These are phyloP conservation scores for Trypanosomatidae sp. DNA, from an alignment of 208 protist genomes.

Conservation along the genomic window DNA sequence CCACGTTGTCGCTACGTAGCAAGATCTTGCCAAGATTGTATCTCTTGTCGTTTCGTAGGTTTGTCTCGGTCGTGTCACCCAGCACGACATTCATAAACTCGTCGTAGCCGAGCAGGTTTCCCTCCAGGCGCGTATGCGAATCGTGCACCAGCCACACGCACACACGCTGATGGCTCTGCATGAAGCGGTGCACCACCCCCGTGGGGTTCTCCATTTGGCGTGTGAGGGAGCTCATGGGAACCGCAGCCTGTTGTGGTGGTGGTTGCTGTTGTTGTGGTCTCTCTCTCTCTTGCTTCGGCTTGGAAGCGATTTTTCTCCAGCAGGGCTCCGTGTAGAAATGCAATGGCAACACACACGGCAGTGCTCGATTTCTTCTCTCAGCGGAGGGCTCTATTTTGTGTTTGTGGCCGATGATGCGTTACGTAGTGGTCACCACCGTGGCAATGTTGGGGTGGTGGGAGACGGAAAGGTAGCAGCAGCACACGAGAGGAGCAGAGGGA, in stretches of 20 bases:
- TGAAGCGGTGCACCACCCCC: conserved; percentile 70
- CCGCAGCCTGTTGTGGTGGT: not conserved
- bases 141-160: conserved; percentile 89
- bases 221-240: conserved; percentile 39
- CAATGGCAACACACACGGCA: not conserved
- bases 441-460: not conserved
- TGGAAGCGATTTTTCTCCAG: not conserved
- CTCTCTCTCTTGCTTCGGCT: not conserved
- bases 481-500: not conserved
- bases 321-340: not conserved
- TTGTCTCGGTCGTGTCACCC: conserved; percentile 85
- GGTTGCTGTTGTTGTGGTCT: not conserved
- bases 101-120: conserved; percentile 89
- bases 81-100: conserved; percentile 95
- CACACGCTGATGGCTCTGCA: conserved; percentile 75
- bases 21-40: conserved; percentile 85
- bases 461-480: not conserved
- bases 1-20: conserved; percentile 92
- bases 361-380: not conserved
- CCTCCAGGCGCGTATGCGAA: conserved; percentile 77
- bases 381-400: not conserved
- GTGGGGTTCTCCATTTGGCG: conserved; percentile 87
- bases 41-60: conserved; percentile 65
- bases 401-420: not conserved
- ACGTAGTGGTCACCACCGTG: not conserved